Base-by-base conservation (phyloP, 73 alveolate genomes). In the Paramecium bursaria region DNA sequence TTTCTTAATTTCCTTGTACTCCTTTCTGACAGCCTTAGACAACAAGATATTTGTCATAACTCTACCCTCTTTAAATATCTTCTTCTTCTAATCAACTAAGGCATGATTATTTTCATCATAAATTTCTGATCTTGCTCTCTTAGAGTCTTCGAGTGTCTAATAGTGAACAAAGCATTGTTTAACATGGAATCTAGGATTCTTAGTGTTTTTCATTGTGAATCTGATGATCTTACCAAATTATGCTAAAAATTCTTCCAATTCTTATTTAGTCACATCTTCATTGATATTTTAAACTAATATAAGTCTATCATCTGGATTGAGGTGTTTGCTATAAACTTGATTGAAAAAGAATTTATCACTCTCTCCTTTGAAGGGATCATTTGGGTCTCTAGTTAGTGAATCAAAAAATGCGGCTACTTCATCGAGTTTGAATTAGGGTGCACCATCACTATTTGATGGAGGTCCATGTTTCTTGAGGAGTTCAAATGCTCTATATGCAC, bases 101-200 rank as follows among this genome's bases (percentile, higher is more conserved):
- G 33, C 39, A 25, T 3, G 26, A 42, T 67, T 67, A 17, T 39
- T 31, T 21, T 67, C 82, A 67, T 67, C 82, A 42, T 67, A 67
- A 14, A 67, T 42, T 67, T 67, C 82, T 35, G 82, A 67, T 67
- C 82, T 67, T 21, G 82, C 82, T 67, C 48, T 67, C 82, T 67
- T 67, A 25, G 82, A 67, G 44, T 67, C 82, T 67, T 67, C 82
- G 21, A 67, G 13, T 1, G 82, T 67, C 44, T 67, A 39, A 19
- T 39, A 67, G 33, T 67, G 82, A 35, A 67, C 82, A 42, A 67
- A 67, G 11, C 82, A 67, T 67, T 67, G 27, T 67, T 67, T 13
- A 15, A 67, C 82, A 3, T 31, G 33, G 33, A 67, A 67, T 35
- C 60, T 67, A 14, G 82, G 60, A 39, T 42, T 67, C 26, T 67